Percentiles rank a stretch among this genome's conserved stretches.
phyloP scores from a whole-genome alignment of 1,139 yeast genomes.

The Yamadazyma sp. region DNA sequence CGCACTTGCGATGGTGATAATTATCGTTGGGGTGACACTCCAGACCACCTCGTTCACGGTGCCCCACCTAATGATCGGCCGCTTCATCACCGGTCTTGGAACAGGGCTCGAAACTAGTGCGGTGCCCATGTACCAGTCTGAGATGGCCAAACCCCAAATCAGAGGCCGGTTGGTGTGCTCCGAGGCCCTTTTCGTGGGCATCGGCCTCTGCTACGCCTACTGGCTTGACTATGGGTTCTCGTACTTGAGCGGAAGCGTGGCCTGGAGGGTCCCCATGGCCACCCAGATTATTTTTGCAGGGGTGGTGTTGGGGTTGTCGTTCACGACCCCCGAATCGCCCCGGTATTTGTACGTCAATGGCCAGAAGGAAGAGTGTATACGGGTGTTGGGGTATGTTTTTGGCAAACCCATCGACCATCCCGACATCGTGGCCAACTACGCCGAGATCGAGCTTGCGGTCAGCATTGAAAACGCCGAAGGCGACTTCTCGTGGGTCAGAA shows the following conservation, averaged over 20 bases:
- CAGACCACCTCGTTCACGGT: slow-evolving; percentile 35
- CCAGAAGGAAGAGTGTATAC: slow-evolving; percentile 35
- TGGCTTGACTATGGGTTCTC: slow-evolving; percentile 65
- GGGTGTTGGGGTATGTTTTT: slow-evolving; percentile 15
- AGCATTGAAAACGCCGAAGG: slow-evolving; percentile 12
- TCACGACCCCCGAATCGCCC: slow-evolving; percentile 60
- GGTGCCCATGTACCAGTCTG: slow-evolving; percentile 69
- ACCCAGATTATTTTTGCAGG: slow-evolving; percentile 52
- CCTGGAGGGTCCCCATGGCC: slow-evolving; percentile 64
- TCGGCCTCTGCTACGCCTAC: slow-evolving; percentile 68
- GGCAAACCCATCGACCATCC: slow-evolving; percentile 9
- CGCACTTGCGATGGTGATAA: slow-evolving; percentile 44
- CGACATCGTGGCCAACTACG: slow-evolving; percentile 7
- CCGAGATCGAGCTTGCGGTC: slow-evolving; percentile 14
- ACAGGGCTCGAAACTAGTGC: slow-evolving; percentile 69
- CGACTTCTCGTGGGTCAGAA: slow-evolving; percentile 11
- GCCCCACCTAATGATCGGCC: slow-evolving; percentile 52
- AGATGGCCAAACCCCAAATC: slow-evolving; percentile 63
- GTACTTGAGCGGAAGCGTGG: slow-evolving; percentile 47
- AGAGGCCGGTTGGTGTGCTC: slow-evolving; percentile 73
- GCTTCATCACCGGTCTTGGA: slow-evolving; percentile 68
- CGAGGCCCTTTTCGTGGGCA: slow-evolving; percentile 67
- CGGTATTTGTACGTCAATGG: slow-evolving; percentile 46
- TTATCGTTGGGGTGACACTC: slow-evolving; percentile 47
- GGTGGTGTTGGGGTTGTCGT: slow-evolving; percentile 37